Base-by-base conservation (phyloP, 495 filamentous ascomycete genomes). In the Aspergillus haitiensis region DNA sequence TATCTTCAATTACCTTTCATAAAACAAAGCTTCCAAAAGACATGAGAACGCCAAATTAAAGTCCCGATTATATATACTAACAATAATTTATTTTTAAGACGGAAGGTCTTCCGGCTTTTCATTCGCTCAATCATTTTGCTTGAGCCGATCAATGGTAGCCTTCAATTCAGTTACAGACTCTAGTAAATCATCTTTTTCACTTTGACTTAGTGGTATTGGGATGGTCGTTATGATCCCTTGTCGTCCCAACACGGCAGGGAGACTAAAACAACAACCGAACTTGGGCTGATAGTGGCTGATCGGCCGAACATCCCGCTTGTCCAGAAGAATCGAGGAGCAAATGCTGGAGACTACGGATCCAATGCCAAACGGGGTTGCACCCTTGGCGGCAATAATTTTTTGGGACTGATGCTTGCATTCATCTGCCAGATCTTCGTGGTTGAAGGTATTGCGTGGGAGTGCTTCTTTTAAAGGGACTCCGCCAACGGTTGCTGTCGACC, bases 401-500 rank as follows among this genome's bases (percentile, higher is more conserved):
- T 33, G 34, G 6, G 56, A 51, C 33, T 16, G 33, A 15, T 48
- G 7, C 31, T 16, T n/a, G 15, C 50, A 55, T 10, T 55, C 55
- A 18, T 42, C 18, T 9, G 9, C 55, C 1, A 58, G 35, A 0
- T 33, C 34, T 2, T 31, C 33, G 2, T 33, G 13, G 35, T 6
- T 12, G 9, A 48, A 5, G 2, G 34, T 51, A 35, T 39, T 15
- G 0, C 31, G 21, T 3, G 44, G 27, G 2, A 62, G 33, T 3
- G 56, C 21, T 45, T 59, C 53, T 1, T 62, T 12, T 6, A 61
- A n/a, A 13, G 63, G 55, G 6, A 64, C 42, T 10, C 63, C 67
- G 39, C 61, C 66, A 39, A 74, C 64, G 11, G 67, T 66, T 7
- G 69, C 68, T 7, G 52, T 57, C 8, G 73, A 78, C 78, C 79